Conservation (phyloP, 2,329 filamentous ascomycete genomes). For the Pyricularia sp. region DNA sequence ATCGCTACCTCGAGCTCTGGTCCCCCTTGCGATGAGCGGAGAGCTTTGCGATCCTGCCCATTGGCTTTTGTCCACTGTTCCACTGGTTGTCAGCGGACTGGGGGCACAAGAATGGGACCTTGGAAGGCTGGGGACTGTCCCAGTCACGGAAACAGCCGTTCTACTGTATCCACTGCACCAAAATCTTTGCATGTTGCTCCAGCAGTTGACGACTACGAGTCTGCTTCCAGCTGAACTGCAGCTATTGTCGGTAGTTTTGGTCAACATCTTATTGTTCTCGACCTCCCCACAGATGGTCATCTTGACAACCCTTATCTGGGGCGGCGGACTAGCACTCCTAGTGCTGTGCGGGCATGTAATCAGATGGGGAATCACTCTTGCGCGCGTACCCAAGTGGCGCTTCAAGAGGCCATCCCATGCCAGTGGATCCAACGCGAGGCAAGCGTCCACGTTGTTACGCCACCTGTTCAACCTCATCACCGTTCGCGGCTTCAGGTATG, state of each 20-base stretch:
- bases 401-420: slow-evolving; percentile 41
- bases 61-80: slow-evolving; percentile 68
- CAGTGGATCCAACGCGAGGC: slow-evolving; percentile 20
- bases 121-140: slow-evolving; percentile 2
- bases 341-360: slow-evolving; percentile 66
- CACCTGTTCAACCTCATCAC: slow-evolving; percentile 29
- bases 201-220: slow-evolving; percentile 80
- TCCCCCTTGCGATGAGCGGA: slow-evolving; percentile 52
- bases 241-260: slow-evolving; percentile 70
- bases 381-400: slow-evolving; percentile 85
- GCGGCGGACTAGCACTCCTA: slow-evolving; percentile 69
- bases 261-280: slow-evolving; percentile 72
- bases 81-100: slow-evolving; percentile 38
- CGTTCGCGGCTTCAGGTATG: slow-evolving; percentile 16
- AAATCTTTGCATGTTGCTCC: slow-evolving; percentile 61
- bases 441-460: slow-evolving; percentile 29
- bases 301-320: slow-evolving; percentile 76
- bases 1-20: slow-evolving; percentile 62
- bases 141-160: slow-evolving; percentile 19
- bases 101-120: neutral
- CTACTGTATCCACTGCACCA: slow-evolving; percentile 74
- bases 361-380: slow-evolving; percentile 74
- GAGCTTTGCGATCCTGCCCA: slow-evolving; percentile 59
- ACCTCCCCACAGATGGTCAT: slow-evolving; percentile 76
- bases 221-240: slow-evolving; percentile 81